Base-by-base conservation (phyloP, 176 grass and related monocot genomes). In the Alloteropsis semialata region DNA sequence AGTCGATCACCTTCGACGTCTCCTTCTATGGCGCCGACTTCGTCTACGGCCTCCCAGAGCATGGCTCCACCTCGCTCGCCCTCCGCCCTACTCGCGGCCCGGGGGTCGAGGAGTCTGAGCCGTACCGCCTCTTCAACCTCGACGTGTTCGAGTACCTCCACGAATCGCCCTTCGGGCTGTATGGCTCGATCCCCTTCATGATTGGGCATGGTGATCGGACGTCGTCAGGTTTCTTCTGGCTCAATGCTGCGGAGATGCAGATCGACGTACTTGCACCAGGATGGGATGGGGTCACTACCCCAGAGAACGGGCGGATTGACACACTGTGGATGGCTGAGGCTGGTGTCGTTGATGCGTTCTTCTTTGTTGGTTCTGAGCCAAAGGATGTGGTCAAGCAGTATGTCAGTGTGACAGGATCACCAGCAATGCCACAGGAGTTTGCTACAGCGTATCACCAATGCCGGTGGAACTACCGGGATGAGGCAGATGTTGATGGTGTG, bases 191-290 rank as follows among this genome's bases (percentile, higher is more conserved):
- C 50, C 95, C 95, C 16, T 98, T 94, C 84, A 98, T 98, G 92
- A 91, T 98, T 44, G 91, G 86, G 10, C 95, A 98, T 24, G 90
- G 95, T 36, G 17, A 74, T 16, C 68, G 65, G 46, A 32, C 81
- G 5, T 76, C 86, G 3, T 97, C 95, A n/a, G 95, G 95, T 12
- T 94, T 98, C 84, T 98, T 98, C 90, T 98, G 95, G 95, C 88
- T 94, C 25, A 98, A 98, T 67, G 90, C 95, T 14, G 95, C 95
- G 0, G 95, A 98, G 86, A 98, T 98, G 95, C 95, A 98, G 85
- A 95, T 98, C 41, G 95, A 98, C 62, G 90, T 98, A 53, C 92
- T 98, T 44, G 95, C 92, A 50, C 90, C 92, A 33, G 95, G 95
- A 8, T 97, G 95, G 95, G 90, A 90, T 69, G 81, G 80, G 0